Percentiles rank a stretch among this genome's conserved stretches.
phyloP scores from a whole-genome alignment of 257 asterid species.

The Euphrasia confusa region DNA sequence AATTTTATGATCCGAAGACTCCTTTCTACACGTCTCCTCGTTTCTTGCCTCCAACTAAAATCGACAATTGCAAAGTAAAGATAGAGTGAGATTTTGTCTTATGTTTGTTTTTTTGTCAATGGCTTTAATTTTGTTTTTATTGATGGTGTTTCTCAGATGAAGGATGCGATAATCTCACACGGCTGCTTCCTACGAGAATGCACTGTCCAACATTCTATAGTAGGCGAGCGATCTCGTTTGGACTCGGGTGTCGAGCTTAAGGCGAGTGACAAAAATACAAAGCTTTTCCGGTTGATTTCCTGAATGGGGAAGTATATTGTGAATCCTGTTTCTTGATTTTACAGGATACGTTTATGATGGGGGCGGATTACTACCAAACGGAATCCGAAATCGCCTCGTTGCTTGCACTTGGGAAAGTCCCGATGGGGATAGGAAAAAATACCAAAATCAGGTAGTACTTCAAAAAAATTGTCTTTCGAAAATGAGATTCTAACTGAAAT shows the following conservation, averaged over 20 bases:
- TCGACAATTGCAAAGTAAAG: slow-evolving; percentile 75
- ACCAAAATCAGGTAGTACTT: slow-evolving; percentile 61
- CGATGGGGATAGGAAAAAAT: slow-evolving; percentile 76
- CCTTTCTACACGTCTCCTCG: slow-evolving; percentile 96
- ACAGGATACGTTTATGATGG: slow-evolving; percentile 90
- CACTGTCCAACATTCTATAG: slow-evolving; percentile 66
- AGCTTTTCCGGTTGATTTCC: too few relatives aligned
- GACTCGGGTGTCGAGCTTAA: slow-evolving; percentile 83
- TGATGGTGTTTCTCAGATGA: slow-evolving; percentile 42
- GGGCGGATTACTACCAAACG: slow-evolving; percentile 86
- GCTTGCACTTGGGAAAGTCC: slow-evolving; percentile 78
- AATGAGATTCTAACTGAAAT: too few relatives aligned
- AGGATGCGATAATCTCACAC: slow-evolving; percentile 89
- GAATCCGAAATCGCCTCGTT: slow-evolving; percentile 87
- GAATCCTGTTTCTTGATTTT: background rate
- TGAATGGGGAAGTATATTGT: background rate
- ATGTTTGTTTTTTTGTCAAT: slow-evolving; percentile 12
- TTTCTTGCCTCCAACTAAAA: slow-evolving; percentile 94
- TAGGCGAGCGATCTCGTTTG: slow-evolving; percentile 93
- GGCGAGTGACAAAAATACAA: slow-evolving; percentile 33
- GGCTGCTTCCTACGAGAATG: slow-evolving; percentile 96
- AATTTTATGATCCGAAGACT: slow-evolving; percentile 86
- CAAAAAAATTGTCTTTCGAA: too few relatives aligned
- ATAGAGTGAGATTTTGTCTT: background rate
- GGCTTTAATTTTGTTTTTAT: background rate